phyloP scores from a whole-genome alignment of 805 yeast species.

The Teunomyces atbi region DNA sequence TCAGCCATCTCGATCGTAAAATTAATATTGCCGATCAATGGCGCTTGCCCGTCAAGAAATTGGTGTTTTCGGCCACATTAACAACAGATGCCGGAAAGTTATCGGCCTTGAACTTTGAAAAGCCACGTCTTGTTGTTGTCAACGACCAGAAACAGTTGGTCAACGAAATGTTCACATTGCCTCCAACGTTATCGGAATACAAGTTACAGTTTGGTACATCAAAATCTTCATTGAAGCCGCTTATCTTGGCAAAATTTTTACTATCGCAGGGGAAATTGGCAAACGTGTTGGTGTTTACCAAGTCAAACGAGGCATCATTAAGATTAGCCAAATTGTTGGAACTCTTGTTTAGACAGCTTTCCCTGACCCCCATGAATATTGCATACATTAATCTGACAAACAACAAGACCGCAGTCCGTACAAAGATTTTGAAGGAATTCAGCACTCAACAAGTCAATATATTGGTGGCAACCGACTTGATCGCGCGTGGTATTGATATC shows the following conservation, averaged over 20 bases:
- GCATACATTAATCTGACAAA: conserved; percentile 60
- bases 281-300: conserved; percentile 61
- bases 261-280: conserved; percentile 23
- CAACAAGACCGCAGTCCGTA: conserved; percentile 48
- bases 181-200: conserved; percentile 49
- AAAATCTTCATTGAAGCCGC: conserved; percentile 62
- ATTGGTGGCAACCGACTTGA: conserved; percentile 80
- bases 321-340: conserved; percentile 64
- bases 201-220: conserved; percentile 38
- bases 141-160: conserved; percentile 51
- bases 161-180: conserved; percentile 61
- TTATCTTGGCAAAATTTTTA: conserved; percentile 61
- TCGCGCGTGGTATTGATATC: conserved; percentile 94
- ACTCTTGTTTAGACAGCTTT: conserved; percentile 34
- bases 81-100: conserved; percentile 91
- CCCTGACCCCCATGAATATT: conserved; percentile 17
- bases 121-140: conserved; percentile 74
- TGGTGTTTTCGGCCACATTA: conserved; percentile 89
- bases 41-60: conserved; percentile 48
- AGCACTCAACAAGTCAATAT: conserved; percentile 50
- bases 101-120: conserved; percentile 62
- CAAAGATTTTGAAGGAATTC: conserved; percentile 59
- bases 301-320: conserved; percentile 84
- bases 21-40: conserved; percentile 30
- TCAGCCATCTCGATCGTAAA: conserved; percentile 32